Percentiles rank a stretch among this genome's conserved stretches.
phyloP scores from a whole-genome alignment of 306 rosid genomes.

The Hippophae rhamnoides region DNA sequence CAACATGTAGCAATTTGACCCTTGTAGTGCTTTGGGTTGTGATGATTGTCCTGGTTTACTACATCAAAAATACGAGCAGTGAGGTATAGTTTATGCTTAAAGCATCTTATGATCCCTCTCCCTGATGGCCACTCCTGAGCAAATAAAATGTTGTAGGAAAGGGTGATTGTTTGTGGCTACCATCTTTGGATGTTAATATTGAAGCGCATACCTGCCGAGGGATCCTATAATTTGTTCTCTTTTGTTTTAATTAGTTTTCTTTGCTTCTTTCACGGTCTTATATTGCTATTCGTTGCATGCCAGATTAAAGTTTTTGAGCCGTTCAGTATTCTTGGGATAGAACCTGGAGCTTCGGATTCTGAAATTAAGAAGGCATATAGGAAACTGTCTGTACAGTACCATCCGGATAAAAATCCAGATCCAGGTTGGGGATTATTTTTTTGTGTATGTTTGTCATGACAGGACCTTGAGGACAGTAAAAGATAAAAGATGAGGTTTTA shows the following conservation, averaged over 20 bases:
- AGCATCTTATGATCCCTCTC: background rate
- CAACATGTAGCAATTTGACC: slow-evolving; percentile 72
- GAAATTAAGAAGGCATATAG: slow-evolving; percentile 89
- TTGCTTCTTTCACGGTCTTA: background rate
- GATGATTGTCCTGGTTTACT: slow-evolving; percentile 78
- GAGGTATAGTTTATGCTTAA: slow-evolving; percentile 52
- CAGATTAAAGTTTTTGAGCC: slow-evolving; percentile 88
- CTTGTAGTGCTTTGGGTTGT: slow-evolving; percentile 71
- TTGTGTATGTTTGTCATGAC: slow-evolving; percentile 5
- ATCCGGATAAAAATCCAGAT: slow-evolving; percentile 99
- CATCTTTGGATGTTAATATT: no score
- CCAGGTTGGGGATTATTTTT: slow-evolving; percentile 27
- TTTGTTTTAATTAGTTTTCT: background rate
- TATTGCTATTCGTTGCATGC: slow-evolving; percentile 9
- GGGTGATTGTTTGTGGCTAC: no score
- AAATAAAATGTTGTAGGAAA: no score
- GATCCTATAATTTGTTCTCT: background rate
- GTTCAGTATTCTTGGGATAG: slow-evolving; percentile 76
- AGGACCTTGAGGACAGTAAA: no score
- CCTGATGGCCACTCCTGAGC: no score
- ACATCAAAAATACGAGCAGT: slow-evolving; percentile 68
- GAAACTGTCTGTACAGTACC: slow-evolving; percentile 77
- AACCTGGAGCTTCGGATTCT: slow-evolving; percentile 59
- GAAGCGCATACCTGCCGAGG: no score
- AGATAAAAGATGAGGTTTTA: background rate